Conservation (phyloP, 306 rosid species). For the Ormosia semicastrata region DNA sequence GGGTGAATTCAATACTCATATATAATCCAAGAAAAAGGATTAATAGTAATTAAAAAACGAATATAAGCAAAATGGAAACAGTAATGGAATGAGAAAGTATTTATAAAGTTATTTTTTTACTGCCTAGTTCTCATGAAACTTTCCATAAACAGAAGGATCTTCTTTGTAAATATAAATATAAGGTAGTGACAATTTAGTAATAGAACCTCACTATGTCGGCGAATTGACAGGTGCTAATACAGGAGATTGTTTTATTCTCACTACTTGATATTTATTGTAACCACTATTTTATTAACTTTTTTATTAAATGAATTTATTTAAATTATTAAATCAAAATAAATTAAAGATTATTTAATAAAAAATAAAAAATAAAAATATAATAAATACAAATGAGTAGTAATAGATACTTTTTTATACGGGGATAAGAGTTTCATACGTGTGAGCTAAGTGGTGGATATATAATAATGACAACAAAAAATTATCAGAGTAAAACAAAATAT, state of each 20-base stretch:
- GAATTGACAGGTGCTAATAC: neutral
- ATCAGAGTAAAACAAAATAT: neutral
- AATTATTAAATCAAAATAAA: too few relatives aligned
- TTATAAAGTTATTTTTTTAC: neutral
- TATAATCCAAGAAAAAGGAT: neutral
- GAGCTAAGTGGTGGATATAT: neutral
- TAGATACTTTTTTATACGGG: too few relatives aligned
- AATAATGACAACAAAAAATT: neutral
- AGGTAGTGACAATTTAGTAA: neutral
- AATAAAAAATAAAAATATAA: too few relatives aligned
- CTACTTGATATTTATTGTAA: too few relatives aligned
- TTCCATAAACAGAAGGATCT: neutral
- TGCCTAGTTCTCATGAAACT: neutral
- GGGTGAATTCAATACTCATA: neutral
- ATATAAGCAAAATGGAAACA: neutral
- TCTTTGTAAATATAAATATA: neutral
- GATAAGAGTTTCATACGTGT: neutral
- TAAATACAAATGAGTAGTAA: too few relatives aligned
- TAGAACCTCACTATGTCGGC: conserved; percentile 12
- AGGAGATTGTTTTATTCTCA: too few relatives aligned
- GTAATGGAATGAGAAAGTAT: neutral
- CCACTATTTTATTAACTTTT: too few relatives aligned
- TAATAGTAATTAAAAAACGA: neutral
- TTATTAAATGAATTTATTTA: too few relatives aligned
- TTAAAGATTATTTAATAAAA: too few relatives aligned